Evolutionary conservation across 352 stramenopile species (phyloP).

Genomic region (Globisporangium emineosum): DNA sequence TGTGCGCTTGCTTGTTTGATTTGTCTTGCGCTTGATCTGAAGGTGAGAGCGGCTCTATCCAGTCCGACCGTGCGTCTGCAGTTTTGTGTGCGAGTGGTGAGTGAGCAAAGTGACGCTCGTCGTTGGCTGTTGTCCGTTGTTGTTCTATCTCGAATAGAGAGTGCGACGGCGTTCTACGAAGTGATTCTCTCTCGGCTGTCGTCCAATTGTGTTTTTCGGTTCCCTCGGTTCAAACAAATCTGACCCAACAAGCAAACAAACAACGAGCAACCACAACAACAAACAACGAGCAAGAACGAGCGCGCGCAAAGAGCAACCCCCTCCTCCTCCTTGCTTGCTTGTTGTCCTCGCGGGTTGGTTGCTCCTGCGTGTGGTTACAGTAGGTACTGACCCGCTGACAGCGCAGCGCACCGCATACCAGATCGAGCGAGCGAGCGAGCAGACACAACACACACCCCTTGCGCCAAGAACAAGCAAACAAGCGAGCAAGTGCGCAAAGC

Average conservation of each 20-base stretch:
- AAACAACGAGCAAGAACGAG: constrained; percentile 5
- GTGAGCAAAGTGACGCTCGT: constrained; percentile 1
- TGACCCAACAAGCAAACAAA: constrained; percentile 3
- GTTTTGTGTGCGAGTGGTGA: background rate
- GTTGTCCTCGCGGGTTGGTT: background rate
- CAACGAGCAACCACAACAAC: background rate
- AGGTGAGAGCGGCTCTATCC: background rate
- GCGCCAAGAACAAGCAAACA: background rate
- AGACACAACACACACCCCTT: background rate
- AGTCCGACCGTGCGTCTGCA: background rate
- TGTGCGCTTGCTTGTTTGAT: background rate
- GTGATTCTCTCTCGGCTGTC: constrained; percentile 5
- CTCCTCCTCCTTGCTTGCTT: background rate
- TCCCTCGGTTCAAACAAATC: constrained; percentile 15
- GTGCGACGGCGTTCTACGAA: background rate
- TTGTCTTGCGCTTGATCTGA: background rate
- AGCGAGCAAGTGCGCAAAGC: background rate
- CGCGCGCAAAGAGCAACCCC: background rate
- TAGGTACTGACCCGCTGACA: background rate
- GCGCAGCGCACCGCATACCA: constrained; percentile 3
- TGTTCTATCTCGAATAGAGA: constrained; percentile 13
- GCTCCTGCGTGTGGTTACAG: constrained; percentile 2
- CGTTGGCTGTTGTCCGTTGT: background rate
- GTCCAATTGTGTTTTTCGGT: constrained; percentile 10
- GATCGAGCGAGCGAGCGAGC: background rate